A percentile compares a stretch with the other conserved stretches of the same genome.
phyloP scores from a whole-genome alignment of 2,329 filamentous ascomycete species.

The Atkinsonella texensis region DNA sequence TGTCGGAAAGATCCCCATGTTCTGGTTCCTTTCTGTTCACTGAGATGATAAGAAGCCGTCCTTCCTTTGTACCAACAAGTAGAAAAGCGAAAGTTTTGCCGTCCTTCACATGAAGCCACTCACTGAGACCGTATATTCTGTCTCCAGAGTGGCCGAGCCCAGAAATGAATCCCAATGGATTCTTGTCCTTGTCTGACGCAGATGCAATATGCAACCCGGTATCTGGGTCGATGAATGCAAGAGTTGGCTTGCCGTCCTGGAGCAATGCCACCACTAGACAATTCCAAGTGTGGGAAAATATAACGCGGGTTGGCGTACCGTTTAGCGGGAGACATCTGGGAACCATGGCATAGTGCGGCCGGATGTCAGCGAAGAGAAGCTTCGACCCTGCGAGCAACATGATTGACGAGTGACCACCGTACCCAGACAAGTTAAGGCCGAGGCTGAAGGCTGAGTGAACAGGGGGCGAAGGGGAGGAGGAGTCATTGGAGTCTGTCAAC shows the following conservation, averaged over 20 bases:
- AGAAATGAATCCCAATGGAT: constrained; percentile 35
- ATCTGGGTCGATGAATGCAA: constrained; percentile 45
- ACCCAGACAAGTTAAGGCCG: constrained; percentile 24
- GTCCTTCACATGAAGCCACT: constrained; percentile 50
- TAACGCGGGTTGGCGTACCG: constrained; percentile 37
- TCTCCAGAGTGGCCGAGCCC: constrained; percentile 46
- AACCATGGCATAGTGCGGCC: constrained; percentile 31
- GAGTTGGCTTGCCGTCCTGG: constrained; percentile 29
- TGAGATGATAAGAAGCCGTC: constrained; percentile 44
- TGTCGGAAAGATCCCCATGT: constrained; percentile 7
- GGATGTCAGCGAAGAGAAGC: constrained; percentile 42
- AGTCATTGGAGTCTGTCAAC: constrained; percentile 37
- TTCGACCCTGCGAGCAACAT: constrained; percentile 37
- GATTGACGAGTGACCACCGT: constrained; percentile 28
- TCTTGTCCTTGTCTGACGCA: constrained; percentile 29
- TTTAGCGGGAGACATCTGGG: constrained; percentile 35
- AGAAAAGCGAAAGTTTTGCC: constrained; percentile 50
- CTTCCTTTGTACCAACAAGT: constrained; percentile 44
- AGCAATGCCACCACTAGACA: constrained; percentile 42
- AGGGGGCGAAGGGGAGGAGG: constrained; percentile 31
- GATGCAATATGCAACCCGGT: constrained; percentile 40
- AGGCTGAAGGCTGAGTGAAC: constrained; percentile 37
- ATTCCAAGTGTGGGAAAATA: constrained; percentile 42
- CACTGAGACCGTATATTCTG: constrained; percentile 45
- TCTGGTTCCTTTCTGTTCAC: constrained; percentile 20